Evolutionary conservation across 2,329 filamentous ascomycete species (phyloP).

Genomic region (Ophiostoma montium): DNA sequence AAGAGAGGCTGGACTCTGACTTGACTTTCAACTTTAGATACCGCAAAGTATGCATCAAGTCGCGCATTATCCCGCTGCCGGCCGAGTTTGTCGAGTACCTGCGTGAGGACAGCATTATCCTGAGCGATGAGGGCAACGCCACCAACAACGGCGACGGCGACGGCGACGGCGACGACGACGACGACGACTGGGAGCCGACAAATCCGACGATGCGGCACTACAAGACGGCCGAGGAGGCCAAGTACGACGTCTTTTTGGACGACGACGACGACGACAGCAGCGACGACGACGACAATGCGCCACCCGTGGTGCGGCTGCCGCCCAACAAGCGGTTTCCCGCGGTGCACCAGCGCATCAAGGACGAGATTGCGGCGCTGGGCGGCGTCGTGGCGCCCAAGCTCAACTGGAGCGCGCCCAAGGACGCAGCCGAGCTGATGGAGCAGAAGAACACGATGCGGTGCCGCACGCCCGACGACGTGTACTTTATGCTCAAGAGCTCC

Average conservation of each 20-base stretch:
- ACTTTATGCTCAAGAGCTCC: conserved; percentile 84
- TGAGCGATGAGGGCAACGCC: conserved; percentile 49
- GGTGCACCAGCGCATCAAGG: conserved; percentile 62
- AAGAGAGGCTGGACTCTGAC: too few relatives aligned
- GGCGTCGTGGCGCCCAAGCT: conserved; percentile 84
- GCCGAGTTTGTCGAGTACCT: conserved; percentile 71
- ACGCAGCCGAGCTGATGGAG: conserved; percentile 81
- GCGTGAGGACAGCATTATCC: conserved; percentile 79
- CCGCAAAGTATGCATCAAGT: conserved; percentile 68
- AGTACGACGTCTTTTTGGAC: conserved; percentile 13
- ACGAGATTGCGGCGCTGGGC: conserved; percentile 65
- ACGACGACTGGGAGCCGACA: conserved; percentile 39
- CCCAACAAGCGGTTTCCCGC: conserved; percentile 50
- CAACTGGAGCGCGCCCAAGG: conserved; percentile 95
- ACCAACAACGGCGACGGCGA: conserved; percentile 38
- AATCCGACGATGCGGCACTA: conserved; percentile 17
- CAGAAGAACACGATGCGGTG: conserved; percentile 86
- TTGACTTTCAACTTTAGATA: too few relatives aligned
- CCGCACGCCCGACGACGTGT: conserved; percentile 76
- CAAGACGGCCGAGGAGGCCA: conserved; percentile 28
- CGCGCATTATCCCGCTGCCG: conserved; percentile 66
- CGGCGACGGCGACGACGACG: conserved; percentile 31
- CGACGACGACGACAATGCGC: conserved; percentile 34
- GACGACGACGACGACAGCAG: conserved; percentile 32
- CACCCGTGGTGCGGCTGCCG: conserved; percentile 21